A percentile compares a stretch with the other conserved stretches of the same genome.
phyloP scores from a whole-genome alignment of 306 rosid species.

The Ochetophila trinervis region DNA sequence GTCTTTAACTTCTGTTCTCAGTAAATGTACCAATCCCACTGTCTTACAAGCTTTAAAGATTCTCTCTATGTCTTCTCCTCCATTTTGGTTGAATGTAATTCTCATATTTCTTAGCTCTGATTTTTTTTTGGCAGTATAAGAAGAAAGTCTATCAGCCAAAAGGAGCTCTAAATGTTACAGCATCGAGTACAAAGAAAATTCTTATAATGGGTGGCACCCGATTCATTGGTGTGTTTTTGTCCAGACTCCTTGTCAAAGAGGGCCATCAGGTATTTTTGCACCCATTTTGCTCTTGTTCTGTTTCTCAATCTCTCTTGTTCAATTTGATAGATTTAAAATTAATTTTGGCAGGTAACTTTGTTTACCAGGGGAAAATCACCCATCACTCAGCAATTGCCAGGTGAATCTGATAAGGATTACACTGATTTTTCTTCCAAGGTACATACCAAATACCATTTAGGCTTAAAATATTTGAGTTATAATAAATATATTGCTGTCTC shows the following conservation, averaged over 20 bases:
- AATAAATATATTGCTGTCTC: neutral
- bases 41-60: too few species aligned
- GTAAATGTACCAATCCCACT: too few species aligned
- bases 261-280: conserved; percentile 73
- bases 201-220: conserved; percentile 97
- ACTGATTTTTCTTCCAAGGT: conserved; percentile 88
- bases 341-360: conserved; percentile 74
- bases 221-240: conserved; percentile 87
- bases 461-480: conserved; percentile 1
- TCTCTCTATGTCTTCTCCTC: too few species aligned
- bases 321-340: conserved; percentile 6
- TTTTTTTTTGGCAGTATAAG: conserved; percentile 46
- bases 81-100: neutral
- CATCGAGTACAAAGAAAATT: conserved; percentile 76
- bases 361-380: conserved; percentile 96
- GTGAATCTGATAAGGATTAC: conserved; percentile 73
- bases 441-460: conserved; percentile 15
- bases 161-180: conserved; percentile 60
- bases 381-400: conserved; percentile 73
- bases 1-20: too few species aligned
- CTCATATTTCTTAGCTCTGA: neutral
- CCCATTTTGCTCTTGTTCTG: neutral
- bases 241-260: conserved; percentile 86
- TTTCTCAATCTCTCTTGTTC: neutral
- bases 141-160: conserved; percentile 58